Percentiles rank a stretch among this genome's conserved stretches.
These are phyloP conservation scores for Shiraia sp. DNA, from an alignment of 2,329 filamentous ascomycete genomes.

Conservation along the genomic window DNA sequence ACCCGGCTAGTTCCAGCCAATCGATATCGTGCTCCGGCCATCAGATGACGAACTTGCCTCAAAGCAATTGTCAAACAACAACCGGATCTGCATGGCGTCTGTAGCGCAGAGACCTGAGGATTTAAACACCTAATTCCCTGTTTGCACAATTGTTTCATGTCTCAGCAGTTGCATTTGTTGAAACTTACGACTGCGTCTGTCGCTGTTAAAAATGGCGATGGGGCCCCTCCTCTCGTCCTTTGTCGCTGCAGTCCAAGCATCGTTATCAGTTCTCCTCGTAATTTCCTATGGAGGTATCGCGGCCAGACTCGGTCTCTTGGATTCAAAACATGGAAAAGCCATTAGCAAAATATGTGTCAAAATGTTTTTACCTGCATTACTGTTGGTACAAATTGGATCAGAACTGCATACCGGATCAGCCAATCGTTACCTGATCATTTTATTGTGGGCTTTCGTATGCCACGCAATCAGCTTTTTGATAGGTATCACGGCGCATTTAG, in stretches of 20 bases:
- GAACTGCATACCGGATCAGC: slow-evolving; percentile 53
- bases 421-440: slow-evolving; percentile 52
- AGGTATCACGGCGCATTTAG: slow-evolving; percentile 46
- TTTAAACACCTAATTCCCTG: too few relatives aligned
- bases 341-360: slow-evolving; percentile 58
- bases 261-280: slow-evolving; percentile 57
- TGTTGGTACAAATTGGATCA: slow-evolving; percentile 57
- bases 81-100: slow-evolving; percentile 4
- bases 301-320: slow-evolving; percentile 53
- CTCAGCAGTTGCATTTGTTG: neutral
- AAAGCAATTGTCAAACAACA: slow-evolving; percentile 7
- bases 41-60: slow-evolving; percentile 9
- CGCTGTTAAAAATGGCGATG: slow-evolving; percentile 1
- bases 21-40: slow-evolving; percentile 16
- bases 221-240: slow-evolving; percentile 44
- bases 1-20: slow-evolving; percentile 9
- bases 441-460: slow-evolving; percentile 56
- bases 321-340: slow-evolving; percentile 53
- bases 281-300: slow-evolving; percentile 56
- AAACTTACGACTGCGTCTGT: neutral
- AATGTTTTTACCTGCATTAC: slow-evolving; percentile 57
- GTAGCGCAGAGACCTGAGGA: slow-evolving; percentile 1
- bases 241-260: slow-evolving; percentile 58
- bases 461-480: slow-evolving; percentile 54
- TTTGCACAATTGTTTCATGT: too few relatives aligned